Conservation (phyloP, 306 rosid species). For the Vicia sativa region DNA sequence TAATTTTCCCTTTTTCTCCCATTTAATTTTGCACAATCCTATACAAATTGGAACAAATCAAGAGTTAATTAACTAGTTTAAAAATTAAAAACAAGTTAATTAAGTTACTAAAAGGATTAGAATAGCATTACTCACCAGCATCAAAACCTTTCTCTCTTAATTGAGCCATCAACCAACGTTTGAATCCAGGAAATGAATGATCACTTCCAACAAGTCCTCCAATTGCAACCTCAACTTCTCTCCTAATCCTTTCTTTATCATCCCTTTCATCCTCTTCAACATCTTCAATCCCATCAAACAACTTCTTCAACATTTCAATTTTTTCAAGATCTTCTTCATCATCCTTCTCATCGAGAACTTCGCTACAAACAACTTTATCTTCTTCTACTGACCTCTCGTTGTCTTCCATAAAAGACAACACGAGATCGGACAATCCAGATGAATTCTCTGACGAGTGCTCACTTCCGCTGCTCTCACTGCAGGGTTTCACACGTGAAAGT, state of each 20-base stretch:
- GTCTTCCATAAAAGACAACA: slow-evolving; percentile 75
- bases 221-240: slow-evolving; percentile 49
- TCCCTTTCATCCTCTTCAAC: slow-evolving; percentile 34
- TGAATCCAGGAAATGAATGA: slow-evolving; percentile 47
- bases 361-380: not conserved
- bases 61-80: not conserved
- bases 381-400: slow-evolving; percentile 28
- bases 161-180: slow-evolving; percentile 65
- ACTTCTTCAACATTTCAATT: slow-evolving; percentile 36
- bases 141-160: slow-evolving; percentile 73
- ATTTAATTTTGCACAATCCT: slow-evolving; percentile 90
- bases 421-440: slow-evolving; percentile 66
- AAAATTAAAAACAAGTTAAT: not conserved
- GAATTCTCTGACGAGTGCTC: slow-evolving; percentile 74
- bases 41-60: not conserved
- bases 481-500: slow-evolving; percentile 46
- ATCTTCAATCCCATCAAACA: slow-evolving; percentile 41
- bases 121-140: slow-evolving; percentile 63
- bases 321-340: slow-evolving; percentile 35
- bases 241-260: slow-evolving; percentile 43
- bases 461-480: slow-evolving; percentile 87
- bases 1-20: slow-evolving; percentile 57
- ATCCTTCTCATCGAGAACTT: not conserved
- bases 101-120: not conserved
- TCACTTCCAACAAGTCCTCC: slow-evolving; percentile 32